Evolutionary conservation across 257 asterid species (phyloP).

Genomic region (Nicotiana undulata): DNA sequence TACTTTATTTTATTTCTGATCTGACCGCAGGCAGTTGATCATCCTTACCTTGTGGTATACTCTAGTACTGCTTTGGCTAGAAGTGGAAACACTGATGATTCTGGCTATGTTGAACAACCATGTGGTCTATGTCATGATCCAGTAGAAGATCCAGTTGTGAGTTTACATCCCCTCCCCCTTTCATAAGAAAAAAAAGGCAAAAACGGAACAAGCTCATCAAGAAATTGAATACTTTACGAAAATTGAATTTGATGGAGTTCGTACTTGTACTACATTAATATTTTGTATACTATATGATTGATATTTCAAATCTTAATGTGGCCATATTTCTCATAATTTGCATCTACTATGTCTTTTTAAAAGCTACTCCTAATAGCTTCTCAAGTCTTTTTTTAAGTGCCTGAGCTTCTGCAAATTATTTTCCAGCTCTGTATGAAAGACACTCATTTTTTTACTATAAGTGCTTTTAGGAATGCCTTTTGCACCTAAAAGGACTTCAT

Average conservation of each 20-base stretch:
- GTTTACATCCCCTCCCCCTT: constrained; percentile 15
- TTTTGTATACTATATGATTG: not conserved
- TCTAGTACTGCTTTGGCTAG: constrained; percentile 55
- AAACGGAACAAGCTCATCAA: not conserved
- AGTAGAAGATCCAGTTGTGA: constrained; percentile 75
- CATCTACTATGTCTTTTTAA: not conserved
- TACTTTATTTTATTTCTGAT: not conserved
- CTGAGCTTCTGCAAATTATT: not conserved
- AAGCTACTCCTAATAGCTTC: not conserved
- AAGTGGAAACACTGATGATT: constrained; percentile 38
- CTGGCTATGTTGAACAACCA: constrained; percentile 29
- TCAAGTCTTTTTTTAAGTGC: not conserved
- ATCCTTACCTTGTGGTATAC: constrained; percentile 94
- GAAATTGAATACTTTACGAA: not conserved
- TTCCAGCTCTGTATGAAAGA: not conserved
- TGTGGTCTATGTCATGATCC: constrained; percentile 68
- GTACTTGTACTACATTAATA: not conserved
- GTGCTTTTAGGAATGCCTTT: not conserved
- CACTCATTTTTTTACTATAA: not conserved
- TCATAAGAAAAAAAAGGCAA: not conserved
- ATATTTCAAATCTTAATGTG: constrained; percentile 4
- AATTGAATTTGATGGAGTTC: not conserved
- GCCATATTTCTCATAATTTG: not conserved
- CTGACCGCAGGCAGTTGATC: constrained; percentile 81
- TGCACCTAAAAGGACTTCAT: constrained; percentile 1